Evolutionary conservation across 306 rosid genomes (phyloP).

Genomic region (Cicer bijugum): DNA sequence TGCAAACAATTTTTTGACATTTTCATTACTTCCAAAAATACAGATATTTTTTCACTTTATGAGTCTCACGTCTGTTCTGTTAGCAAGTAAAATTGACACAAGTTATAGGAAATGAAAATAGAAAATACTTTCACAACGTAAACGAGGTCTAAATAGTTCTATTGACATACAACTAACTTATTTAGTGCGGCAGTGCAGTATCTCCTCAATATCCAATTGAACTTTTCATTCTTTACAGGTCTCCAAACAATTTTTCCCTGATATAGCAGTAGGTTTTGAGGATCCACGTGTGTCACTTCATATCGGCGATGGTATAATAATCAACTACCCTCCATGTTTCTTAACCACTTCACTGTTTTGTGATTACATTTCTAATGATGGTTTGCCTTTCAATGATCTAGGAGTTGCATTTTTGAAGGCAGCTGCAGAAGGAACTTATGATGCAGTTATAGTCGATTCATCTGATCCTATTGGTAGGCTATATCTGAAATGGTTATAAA

Average conservation of each 20-base stretch:
- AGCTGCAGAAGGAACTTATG: conserved; percentile 85
- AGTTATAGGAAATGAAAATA: too few relatives aligned
- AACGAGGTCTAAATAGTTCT: background rate
- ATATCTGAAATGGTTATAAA: background rate
- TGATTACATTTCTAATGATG: conserved; percentile 26
- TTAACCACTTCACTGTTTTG: background rate
- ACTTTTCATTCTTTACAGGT: conserved; percentile 57
- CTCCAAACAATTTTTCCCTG: conserved; percentile 85
- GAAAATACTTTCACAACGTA: too few relatives aligned
- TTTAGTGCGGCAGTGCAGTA: background rate
- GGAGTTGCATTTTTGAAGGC: conserved; percentile 96
- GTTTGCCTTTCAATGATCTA: conserved; percentile 48
- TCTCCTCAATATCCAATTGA: conserved; percentile 4
- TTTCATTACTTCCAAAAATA: too few relatives aligned
- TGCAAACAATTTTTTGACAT: too few relatives aligned
- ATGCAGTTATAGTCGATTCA: conserved; percentile 93
- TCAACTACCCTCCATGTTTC: conserved; percentile 27
- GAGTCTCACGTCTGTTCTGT: too few relatives aligned
- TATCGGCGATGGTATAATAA: conserved; percentile 86
- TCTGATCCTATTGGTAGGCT: conserved; percentile 91
- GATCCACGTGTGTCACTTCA: conserved; percentile 88
- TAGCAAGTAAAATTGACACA: too few relatives aligned
- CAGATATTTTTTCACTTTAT: too few relatives aligned
- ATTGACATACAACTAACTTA: background rate
- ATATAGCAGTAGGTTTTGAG: conserved; percentile 72